Base-by-base conservation (phyloP, 2,329 filamentous ascomycete species). In the Cadophora luteo-olivacea region DNA sequence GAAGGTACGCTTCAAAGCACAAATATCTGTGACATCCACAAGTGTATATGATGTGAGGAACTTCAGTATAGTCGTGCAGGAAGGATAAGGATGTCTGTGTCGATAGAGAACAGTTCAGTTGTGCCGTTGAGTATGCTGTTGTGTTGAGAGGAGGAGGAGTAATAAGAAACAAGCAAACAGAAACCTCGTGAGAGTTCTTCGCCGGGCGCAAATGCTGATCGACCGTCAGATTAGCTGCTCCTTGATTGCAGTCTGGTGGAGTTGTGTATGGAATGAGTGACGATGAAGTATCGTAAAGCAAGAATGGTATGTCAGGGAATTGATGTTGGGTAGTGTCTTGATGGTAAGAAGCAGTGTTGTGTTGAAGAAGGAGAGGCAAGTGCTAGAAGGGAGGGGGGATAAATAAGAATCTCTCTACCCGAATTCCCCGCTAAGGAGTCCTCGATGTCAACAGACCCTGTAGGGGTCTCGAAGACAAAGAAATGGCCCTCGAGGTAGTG, bases 351-450 rank as follows among this genome's bases (percentile, higher is more conserved):
- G 25, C 8, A 8, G 25, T 64, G 51, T 64, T 55, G 24, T 32
- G 52, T 16, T 14, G 36, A 38, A 52, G 32, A 29, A 14, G 16
- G 48, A 4, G 55, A 38, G 32, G 32, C 1, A 25, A 25, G 51
- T 24, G 3, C 3, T 3, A 1, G 24, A 19, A 9, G 51, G 36
- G 25, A 49, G 24, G 54, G 12, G 19, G 9, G 32, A 36, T 24
- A 60, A 45, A 25, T 36, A 64, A 7, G n/a, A 36, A 41, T 22
- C 33, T 55, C 49, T 8, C 62, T 41, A 55, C 32, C 33, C 22
- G 1, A 33, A 62, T 62, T 49, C 38, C 1, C 29, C 14, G 29
- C 52, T n/a, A 55, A n/a, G 7, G 52, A 12, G 16, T 32, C 33
- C 12, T 33, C 25, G 33, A 55, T 33, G 29, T 33, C 25, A 55